phyloP scores from a whole-genome alignment of 2,329 filamentous ascomycete species.

The Ceratocystiopsis brevicomis region DNA sequence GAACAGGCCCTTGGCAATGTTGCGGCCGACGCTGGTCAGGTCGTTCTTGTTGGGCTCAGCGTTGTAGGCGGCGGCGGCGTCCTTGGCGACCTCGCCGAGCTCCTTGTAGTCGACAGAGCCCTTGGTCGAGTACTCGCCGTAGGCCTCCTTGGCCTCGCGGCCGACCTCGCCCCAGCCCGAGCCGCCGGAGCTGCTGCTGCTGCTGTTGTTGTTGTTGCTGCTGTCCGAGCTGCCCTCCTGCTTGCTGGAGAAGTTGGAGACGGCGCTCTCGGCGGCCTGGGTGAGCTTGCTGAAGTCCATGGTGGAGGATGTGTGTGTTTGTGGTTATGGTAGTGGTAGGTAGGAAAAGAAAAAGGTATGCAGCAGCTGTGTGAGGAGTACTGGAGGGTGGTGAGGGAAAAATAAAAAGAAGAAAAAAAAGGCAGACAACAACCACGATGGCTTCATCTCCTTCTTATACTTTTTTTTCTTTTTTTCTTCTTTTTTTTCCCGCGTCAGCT shows the following conservation, averaged over 20 bases:
- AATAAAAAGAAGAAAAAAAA: no score
- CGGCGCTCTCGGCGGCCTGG: slow-evolving; percentile 10
- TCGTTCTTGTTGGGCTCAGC: slow-evolving; percentile 5
- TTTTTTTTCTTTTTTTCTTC: no score
- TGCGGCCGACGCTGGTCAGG: slow-evolving; percentile 5
- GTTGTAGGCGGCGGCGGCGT: slow-evolving; percentile 14
- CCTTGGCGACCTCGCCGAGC: slow-evolving; percentile 16
- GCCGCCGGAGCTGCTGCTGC: slow-evolving; percentile 1
- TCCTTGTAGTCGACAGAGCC: slow-evolving; percentile 15
- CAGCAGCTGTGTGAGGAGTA: neutral
- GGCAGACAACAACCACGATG: no score
- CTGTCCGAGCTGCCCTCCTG: slow-evolving; percentile 5
- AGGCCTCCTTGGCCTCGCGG: slow-evolving; percentile 10
- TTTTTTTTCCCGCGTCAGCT: no score
- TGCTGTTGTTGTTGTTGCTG: slow-evolving; percentile 5
- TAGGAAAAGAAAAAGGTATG: neutral
- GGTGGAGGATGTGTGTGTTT: slow-evolving; percentile 4
- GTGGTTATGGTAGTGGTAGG: neutral
- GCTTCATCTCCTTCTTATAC: no score
- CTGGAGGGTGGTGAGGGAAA: neutral
- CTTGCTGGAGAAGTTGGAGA: slow-evolving; percentile 6
- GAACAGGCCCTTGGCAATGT: slow-evolving; percentile 4
- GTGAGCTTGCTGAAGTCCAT: slow-evolving; percentile 14
- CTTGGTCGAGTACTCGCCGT: slow-evolving; percentile 12
- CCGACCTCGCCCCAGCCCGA: slow-evolving; percentile 9